These are phyloP conservation scores for Aspergillus thermomutatus DNA, from an alignment of 2,329 filamentous ascomycete genomes.

Conservation along the genomic window DNA sequence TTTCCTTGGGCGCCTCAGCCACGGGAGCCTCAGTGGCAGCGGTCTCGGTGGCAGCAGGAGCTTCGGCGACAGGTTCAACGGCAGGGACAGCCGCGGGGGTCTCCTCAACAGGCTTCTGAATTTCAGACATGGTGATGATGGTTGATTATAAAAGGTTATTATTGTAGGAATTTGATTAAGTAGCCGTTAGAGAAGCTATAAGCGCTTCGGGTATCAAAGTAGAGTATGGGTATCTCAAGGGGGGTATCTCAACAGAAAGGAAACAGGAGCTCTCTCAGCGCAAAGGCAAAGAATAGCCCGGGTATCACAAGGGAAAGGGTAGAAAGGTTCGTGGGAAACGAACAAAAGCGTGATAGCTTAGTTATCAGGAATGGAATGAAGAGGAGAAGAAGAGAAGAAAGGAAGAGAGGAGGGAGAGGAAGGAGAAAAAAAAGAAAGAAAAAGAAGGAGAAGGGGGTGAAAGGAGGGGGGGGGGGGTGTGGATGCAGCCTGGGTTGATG, in stretches of 20 bases:
- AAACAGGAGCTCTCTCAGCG: slow-evolving; percentile 28
- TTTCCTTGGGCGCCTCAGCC: slow-evolving; percentile 33
- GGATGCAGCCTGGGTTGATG: neutral
- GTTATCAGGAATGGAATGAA: slow-evolving; percentile 16
- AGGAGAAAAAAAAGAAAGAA: slow-evolving; percentile 23
- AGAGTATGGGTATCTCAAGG: slow-evolving; percentile 22
- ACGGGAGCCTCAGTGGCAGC: slow-evolving; percentile 32
- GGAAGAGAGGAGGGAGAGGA: slow-evolving; percentile 17
- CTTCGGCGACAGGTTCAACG: slow-evolving; percentile 35
- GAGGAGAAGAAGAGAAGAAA: slow-evolving; percentile 20
- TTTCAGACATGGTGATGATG: slow-evolving; percentile 64
- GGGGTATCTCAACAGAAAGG: slow-evolving; percentile 35
- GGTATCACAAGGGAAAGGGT: slow-evolving; percentile 34
- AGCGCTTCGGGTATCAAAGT: slow-evolving; percentile 17
- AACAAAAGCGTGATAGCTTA: slow-evolving; percentile 13
- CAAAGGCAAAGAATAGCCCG: slow-evolving; percentile 36
- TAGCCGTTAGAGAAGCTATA: slow-evolving; percentile 13
- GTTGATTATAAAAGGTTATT: slow-evolving; percentile 20
- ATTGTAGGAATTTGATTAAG: slow-evolving; percentile 18
- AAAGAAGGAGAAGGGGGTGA: slow-evolving; percentile 16
- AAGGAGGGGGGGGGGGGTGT: slow-evolving; percentile 15
- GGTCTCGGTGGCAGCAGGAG: slow-evolving; percentile 35
- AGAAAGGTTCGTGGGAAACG: slow-evolving; percentile 16
- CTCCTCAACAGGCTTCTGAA: slow-evolving; percentile 67
- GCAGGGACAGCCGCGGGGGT: slow-evolving; percentile 42